A percentile compares a stretch with the other conserved stretches of the same genome.
These are phyloP conservation scores for Colletotrichum sp. DNA, from an alignment of 2,329 filamentous ascomycete genomes.

Conservation along the genomic window DNA sequence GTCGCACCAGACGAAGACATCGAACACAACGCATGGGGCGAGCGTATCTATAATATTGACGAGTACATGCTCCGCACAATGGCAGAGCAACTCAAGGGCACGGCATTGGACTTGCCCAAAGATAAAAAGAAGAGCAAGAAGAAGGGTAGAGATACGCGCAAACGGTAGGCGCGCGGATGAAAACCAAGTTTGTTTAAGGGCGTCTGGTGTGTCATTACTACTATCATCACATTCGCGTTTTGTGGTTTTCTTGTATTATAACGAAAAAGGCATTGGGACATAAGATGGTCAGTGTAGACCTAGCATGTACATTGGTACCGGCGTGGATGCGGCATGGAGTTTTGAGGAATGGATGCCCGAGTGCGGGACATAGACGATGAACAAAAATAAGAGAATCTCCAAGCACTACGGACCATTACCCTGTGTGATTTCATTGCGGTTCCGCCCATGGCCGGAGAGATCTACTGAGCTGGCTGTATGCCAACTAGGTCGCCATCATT, in stretches of 20 bases:
- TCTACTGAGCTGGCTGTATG: no score
- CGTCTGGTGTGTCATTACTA: not conserved
- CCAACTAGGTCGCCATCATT: no score
- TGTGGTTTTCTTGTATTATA: constrained; percentile 3
- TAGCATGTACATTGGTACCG: constrained; percentile 3
- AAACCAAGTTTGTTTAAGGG: not conserved
- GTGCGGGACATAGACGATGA: not conserved
- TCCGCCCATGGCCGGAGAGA: no score
- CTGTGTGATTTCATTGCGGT: no score
- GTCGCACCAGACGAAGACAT: constrained; percentile 40
- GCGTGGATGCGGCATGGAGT: constrained; percentile 10
- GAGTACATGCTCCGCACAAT: constrained; percentile 77
- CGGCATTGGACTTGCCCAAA: constrained; percentile 66
- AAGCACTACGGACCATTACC: not conserved
- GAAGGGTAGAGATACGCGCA: constrained; percentile 62
- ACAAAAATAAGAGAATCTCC: not conserved
- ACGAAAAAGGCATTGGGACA: not conserved
- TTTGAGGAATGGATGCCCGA: not conserved
- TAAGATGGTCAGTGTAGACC: constrained; percentile 8
- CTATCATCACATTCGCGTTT: not conserved
- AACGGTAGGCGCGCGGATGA: constrained; percentile 38
- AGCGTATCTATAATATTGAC: constrained; percentile 67
- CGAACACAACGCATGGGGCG: constrained; percentile 66
- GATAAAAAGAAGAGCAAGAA: constrained; percentile 69
- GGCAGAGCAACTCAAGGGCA: constrained; percentile 63